A percentile compares a stretch with the other conserved stretches of the same genome.
phyloP scores from a whole-genome alignment of 441 rosid genomes.

The Euphorbia schlechtendalii region DNA sequence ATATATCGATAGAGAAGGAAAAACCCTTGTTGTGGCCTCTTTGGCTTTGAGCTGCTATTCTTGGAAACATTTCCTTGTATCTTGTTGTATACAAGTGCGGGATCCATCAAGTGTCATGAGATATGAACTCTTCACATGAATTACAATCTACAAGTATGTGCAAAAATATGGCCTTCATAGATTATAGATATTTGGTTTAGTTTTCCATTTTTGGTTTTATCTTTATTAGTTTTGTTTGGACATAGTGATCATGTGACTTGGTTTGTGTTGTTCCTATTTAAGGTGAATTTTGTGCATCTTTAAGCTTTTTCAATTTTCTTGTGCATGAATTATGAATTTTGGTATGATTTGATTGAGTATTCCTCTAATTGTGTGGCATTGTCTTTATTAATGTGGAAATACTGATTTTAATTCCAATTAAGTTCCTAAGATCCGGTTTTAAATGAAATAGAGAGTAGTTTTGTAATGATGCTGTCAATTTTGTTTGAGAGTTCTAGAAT shows the following conservation, averaged over 20 bases:
- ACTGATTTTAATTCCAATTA: too few relatives aligned
- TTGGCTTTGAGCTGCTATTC: conserved; percentile 92
- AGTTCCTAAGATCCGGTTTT: too few relatives aligned
- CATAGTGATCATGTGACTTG: neutral
- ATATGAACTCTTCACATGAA: conserved; percentile 80
- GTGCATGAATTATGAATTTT: too few relatives aligned
- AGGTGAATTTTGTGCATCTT: too few relatives aligned
- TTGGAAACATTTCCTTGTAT: conserved; percentile 63
- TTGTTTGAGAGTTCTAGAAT: too few relatives aligned
- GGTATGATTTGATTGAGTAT: too few relatives aligned
- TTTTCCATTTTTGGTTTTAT: conserved; percentile 1
- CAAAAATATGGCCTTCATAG: conserved; percentile 15
- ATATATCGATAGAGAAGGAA: conserved; percentile 45
- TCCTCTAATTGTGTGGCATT: too few relatives aligned
- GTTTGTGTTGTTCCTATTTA: too few relatives aligned
- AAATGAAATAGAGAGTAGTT: too few relatives aligned
- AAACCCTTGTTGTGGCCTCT: conserved; percentile 77
- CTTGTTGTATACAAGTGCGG: conserved; percentile 70
- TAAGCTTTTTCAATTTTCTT: too few relatives aligned
- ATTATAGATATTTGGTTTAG: conserved; percentile 2
- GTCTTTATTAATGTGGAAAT: too few relatives aligned
- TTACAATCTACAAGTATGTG: conserved; percentile 65
- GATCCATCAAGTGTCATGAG: conserved; percentile 68
- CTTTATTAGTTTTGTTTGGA: neutral
- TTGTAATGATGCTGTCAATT: too few relatives aligned